Evolutionary conservation across 2,329 filamentous ascomycete genomes (phyloP).

Genomic region (Sporothrix humicola): DNA sequence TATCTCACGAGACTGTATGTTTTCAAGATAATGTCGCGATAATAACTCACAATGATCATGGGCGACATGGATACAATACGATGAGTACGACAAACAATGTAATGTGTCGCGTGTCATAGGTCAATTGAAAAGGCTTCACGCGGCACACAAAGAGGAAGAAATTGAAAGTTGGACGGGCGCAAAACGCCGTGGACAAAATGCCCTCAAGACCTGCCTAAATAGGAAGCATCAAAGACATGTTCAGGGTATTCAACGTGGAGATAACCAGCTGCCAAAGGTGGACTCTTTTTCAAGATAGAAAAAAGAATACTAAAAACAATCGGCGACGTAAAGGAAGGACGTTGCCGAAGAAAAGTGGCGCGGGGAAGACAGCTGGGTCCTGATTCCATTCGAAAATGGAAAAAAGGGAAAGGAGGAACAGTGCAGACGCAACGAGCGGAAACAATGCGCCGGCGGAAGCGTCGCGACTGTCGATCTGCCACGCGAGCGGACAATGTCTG

Average conservation of each 20-base stretch:
- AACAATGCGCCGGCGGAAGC: not conserved
- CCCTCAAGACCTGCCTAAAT: constrained; percentile 4
- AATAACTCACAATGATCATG: too few relatives aligned
- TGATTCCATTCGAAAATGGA: constrained; percentile 1
- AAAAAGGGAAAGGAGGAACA: not conserved
- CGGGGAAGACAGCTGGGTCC: not conserved
- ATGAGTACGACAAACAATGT: too few relatives aligned
- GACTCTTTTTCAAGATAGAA: not conserved
- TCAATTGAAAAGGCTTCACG: not conserved
- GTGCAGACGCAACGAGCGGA: not conserved
- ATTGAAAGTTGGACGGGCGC: too few relatives aligned
- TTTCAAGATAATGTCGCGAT: too few relatives aligned
- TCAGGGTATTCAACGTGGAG: too few relatives aligned
- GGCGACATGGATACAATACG: too few relatives aligned
- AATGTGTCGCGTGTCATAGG: not conserved
- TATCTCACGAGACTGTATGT: too few relatives aligned
- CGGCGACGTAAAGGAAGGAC: not conserved
- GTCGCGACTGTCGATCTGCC: not conserved
- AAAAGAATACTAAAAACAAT: not conserved
- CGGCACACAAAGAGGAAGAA: not conserved
- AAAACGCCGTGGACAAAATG: too few relatives aligned
- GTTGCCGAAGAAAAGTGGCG: not conserved
- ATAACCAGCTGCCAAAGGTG: constrained; percentile 6
- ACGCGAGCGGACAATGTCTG: too few relatives aligned
- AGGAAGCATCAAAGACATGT: not conserved